Base-by-base conservation (phyloP, 2,329 filamentous ascomycete genomes). In the Capronia americana region DNA sequence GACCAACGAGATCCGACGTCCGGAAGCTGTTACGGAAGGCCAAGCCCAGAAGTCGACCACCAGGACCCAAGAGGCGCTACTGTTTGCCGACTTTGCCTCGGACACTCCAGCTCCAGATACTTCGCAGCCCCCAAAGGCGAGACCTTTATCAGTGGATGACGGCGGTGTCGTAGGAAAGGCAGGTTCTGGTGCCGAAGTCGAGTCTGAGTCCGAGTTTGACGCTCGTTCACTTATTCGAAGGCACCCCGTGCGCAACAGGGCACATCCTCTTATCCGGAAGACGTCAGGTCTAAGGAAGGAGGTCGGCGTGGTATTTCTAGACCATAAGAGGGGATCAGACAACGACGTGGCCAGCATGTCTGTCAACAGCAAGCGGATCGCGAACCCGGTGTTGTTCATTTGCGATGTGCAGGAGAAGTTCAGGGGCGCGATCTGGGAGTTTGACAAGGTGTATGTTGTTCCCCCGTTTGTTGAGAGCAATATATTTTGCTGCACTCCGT, bases 331-430 rank as follows among this genome's bases (percentile, higher is more conserved):
- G 14, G 14, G 12, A 20, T 20, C 28, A 5, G 12, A 26, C 6
- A 14, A 55, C n/a, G 28, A 20, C 28, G 14, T n/a, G 17, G 28
- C 4, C 48, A 28, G 10, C 10, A 51, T 51, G 48, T 51, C 48
- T 26, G 48, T 51, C 10, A 51, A 51, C 23, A 51, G 48, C 24
- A 51, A 97, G 93, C 75, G 53, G 28, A 55, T 55, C 17, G 26
- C 24, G 8, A 55, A 34, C 28, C 53, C 53, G 26, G 28, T 55
- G 28, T 20, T 55, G 28, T 55, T 55, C 12, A 87, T 98, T 76
- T 98, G 94, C 81, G 94, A 98, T 76, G 84, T 98, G 70, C 94
- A 98, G 81, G 94, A 97, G 73, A 96, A 93, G 78, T 98, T 98
- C 80, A 87, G 92, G 68, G 83, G 84, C 8, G 90, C 89, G 63